Conservation (phyloP, 2,329 filamentous ascomycete genomes). For the Purpureocillium takamizusanense region DNA sequence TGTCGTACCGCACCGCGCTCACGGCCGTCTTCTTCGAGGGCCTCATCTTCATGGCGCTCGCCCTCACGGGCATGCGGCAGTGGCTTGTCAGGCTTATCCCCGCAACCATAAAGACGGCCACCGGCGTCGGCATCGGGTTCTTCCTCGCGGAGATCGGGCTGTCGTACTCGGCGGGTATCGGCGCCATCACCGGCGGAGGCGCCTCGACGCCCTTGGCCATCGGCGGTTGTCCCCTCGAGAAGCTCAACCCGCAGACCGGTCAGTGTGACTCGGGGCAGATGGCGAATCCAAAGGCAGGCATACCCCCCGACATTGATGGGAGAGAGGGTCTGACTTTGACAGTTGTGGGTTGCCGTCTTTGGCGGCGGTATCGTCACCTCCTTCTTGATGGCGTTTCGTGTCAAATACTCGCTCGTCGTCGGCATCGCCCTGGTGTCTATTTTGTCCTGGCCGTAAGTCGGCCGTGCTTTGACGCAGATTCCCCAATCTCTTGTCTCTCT, state of each 20-base stretch:
- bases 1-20: conserved; percentile 51
- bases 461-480: background rate
- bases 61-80: conserved; percentile 60
- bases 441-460: conserved; percentile 61
- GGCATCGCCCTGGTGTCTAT: conserved; percentile 65
- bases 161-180: conserved; percentile 76
- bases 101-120: conserved; percentile 55
- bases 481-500: background rate
- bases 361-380: conserved; percentile 71
- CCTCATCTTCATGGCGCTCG: conserved; percentile 54
- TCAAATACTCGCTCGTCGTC: conserved; percentile 67
- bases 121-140: conserved; percentile 55
- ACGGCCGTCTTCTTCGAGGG: conserved; percentile 58
- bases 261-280: conserved; percentile 56
- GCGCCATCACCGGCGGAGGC: conserved; percentile 62
- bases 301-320: too few relatives aligned
- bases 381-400: conserved; percentile 69
- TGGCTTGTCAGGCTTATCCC: conserved; percentile 62
- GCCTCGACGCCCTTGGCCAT: conserved; percentile 63
- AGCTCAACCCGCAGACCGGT: conserved; percentile 34
- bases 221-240: conserved; percentile 59
- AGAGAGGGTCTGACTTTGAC: conserved; percentile 5
- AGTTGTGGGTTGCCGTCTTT: conserved; percentile 81
- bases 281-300: conserved; percentile 62
- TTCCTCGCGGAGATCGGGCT: conserved; percentile 57